Percentiles rank a stretch among this genome's conserved stretches.
These are phyloP conservation scores for Sporodiniella umbellata DNA, from an alignment of 371 early-diverging fungal species.

Conservation along the genomic window DNA sequence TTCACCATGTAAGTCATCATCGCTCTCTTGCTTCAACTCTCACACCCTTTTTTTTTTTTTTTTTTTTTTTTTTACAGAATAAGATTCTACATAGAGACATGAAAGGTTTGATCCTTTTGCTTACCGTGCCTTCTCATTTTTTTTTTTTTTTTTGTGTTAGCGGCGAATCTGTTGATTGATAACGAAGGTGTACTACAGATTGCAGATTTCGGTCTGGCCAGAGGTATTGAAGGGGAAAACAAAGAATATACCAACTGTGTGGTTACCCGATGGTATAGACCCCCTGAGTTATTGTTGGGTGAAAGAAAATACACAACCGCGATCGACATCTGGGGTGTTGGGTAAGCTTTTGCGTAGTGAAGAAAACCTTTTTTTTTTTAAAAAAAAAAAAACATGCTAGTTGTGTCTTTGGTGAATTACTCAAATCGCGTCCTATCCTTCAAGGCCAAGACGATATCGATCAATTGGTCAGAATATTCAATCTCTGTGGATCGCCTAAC, in stretches of 20 bases:
- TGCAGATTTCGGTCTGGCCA: constrained; percentile 93
- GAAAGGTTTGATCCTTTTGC: constrained; percentile 55
- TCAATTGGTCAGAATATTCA: constrained; percentile 79
- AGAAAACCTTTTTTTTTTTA: too few species aligned
- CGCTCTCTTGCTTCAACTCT: too few species aligned
- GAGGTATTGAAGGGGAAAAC: constrained; percentile 60
- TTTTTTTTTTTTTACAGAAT: constrained; percentile 30
- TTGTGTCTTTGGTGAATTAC: constrained; percentile 86
- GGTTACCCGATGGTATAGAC: constrained; percentile 97
- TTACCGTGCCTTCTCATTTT: background rate
- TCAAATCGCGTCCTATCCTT: constrained; percentile 73
- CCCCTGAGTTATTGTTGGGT: constrained; percentile 96
- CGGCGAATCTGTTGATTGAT: constrained; percentile 89
- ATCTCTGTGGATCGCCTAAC: constrained; percentile 81
- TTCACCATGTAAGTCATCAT: constrained; percentile 70
- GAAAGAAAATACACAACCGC: constrained; percentile 79
- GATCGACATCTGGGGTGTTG: constrained; percentile 99
- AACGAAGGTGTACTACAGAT: constrained; percentile 79
- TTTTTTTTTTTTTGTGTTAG: constrained; percentile 39
- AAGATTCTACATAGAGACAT: constrained; percentile 88
- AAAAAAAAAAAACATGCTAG: constrained; percentile 18
- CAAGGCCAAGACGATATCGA: constrained; percentile 79
- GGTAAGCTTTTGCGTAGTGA: too few species aligned
- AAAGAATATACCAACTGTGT: constrained; percentile 87
- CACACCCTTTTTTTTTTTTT: background rate